Base-by-base conservation (phyloP, 805 yeast genomes). In the Hanseniaspora hatyaiensis region DNA sequence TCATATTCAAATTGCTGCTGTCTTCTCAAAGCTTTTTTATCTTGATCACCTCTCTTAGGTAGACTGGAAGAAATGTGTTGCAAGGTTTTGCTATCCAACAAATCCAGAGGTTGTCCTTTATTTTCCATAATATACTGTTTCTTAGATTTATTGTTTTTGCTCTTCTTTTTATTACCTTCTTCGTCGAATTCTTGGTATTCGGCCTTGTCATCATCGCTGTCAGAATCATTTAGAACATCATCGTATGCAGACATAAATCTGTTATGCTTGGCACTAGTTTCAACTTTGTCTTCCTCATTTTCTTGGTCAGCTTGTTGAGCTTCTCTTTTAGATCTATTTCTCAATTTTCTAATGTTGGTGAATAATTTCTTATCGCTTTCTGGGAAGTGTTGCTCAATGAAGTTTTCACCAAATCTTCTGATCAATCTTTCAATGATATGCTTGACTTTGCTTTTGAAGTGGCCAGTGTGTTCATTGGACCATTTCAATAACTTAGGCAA, bases 381-480 rank as follows among this genome's bases (percentile, higher is more conserved):
- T 9, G 99, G 99, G 66, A 92, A 87, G 44, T 77, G 75, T 47
- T 68, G 68, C 59, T 83, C 95, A 45, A 92, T 74, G n/a, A 69
- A 73, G 29, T 88, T 96, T 52, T 76, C 73, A n/a, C 97, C 96
- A 60, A 85, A 86, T 60, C 87, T 79, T 61, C 98, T 77, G 47
- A 89, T 75, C 58, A 92, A 69, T 57, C 97, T 76, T 70, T 92
- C 99, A 52, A 92, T 70, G 47, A 92, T 82, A 59, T 92, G 96
- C 67, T 86, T 85, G 31, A 92, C 89, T 64, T 85, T 89, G 12
- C 88, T 75, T 62, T 85, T 87, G 73, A 92, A 92, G 60, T 87
- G 95, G 40, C 94, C 94, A 59, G 86, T 85, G 65, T 89, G 96
- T 61, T 88, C 96, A 62, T 86, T 92, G 34, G 96, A 85, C 92